Conservation (phyloP, 2,329 filamentous ascomycete species). For the Aspergillus niger region DNA sequence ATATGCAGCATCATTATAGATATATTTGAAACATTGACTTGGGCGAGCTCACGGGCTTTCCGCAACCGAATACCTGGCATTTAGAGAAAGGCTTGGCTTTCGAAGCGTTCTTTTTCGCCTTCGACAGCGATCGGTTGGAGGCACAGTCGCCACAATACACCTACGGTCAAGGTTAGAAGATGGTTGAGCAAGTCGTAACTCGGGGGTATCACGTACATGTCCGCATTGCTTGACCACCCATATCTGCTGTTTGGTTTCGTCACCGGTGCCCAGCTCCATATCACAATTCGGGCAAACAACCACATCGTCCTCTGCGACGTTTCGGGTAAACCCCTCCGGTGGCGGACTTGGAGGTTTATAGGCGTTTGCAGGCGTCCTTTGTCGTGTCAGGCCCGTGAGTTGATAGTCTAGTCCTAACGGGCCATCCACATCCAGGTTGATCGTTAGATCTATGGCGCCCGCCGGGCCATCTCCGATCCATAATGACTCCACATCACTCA, state of each 20-base stretch:
- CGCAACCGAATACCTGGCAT: constrained; percentile 48
- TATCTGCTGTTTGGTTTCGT: constrained; percentile 74
- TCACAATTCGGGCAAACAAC: constrained; percentile 86
- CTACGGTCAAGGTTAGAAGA: constrained; percentile 30
- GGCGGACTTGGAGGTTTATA: constrained; percentile 68
- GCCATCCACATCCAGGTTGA: constrained; percentile 29
- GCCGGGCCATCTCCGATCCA: constrained; percentile 27
- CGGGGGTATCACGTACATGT: constrained; percentile 65
- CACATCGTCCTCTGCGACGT: constrained; percentile 69
- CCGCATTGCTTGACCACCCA: constrained; percentile 91
- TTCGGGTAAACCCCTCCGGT: constrained; percentile 76
- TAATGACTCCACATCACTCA: constrained; percentile 21
- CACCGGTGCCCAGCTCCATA: constrained; percentile 77
- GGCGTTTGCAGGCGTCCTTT: constrained; percentile 26
- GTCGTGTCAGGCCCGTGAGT: constrained; percentile 45
- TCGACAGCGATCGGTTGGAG: constrained; percentile 40
- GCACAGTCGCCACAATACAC: constrained; percentile 54
- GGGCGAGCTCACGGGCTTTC: constrained; percentile 40
- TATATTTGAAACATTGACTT: constrained; percentile 51
- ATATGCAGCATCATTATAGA: constrained; percentile 34
- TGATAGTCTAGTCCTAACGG: constrained; percentile 42
- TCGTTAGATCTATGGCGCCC: constrained; percentile 28
- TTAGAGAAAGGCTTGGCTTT: constrained; percentile 45
- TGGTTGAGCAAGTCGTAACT: neutral
- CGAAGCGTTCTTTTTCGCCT: constrained; percentile 33